phyloP scores from a whole-genome alignment of 192 early-diverging fungal genomes.

The Funneliformis mosseae region DNA sequence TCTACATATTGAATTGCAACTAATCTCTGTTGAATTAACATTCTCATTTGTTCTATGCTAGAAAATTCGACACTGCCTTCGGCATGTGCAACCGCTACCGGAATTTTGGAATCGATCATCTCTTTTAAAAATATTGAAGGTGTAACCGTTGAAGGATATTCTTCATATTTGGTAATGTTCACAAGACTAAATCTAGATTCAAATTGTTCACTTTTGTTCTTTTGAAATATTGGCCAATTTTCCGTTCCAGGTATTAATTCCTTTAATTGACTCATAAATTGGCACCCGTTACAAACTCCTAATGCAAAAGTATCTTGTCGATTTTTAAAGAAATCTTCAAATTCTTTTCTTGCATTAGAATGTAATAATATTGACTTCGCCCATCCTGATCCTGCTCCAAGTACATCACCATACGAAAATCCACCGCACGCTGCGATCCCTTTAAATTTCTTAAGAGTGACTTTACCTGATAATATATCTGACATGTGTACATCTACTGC shows the following conservation, averaged over 20 bases:
- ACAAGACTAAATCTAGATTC: conserved; percentile 89
- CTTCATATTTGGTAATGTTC: conserved; percentile 52
- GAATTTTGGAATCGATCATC: conserved; percentile 90
- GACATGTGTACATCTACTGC: conserved; percentile 99
- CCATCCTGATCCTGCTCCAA: conserved; percentile 99
- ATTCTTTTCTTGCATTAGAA: conserved; percentile 66
- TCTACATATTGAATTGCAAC: conserved; percentile 82
- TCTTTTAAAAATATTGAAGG: conserved; percentile 81
- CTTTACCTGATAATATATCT: conserved; percentile 74
- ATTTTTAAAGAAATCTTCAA: conserved; percentile 76
- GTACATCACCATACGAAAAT: conserved; percentile 98
- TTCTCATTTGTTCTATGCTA: conserved; percentile 41
- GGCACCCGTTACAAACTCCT: conserved; percentile 99
- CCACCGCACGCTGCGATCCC: conserved; percentile 96
- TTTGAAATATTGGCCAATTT: conserved; percentile 90
- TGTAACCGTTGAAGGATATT: not conserved
- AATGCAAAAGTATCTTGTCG: conserved; percentile 91
- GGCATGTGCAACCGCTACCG: conserved; percentile 96
- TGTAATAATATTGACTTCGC: conserved; percentile 88
- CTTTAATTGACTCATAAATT: conserved; percentile 88
- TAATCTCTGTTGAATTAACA: conserved; percentile 53
- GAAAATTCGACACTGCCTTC: conserved; percentile 91
- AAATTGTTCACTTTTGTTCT: conserved; percentile 94
- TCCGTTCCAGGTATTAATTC: conserved; percentile 86
- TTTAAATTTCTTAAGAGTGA: conserved; percentile 68